These are phyloP conservation scores for Sugiyamaella americana DNA, from an alignment of 805 yeast species.

Conservation along the genomic window DNA sequence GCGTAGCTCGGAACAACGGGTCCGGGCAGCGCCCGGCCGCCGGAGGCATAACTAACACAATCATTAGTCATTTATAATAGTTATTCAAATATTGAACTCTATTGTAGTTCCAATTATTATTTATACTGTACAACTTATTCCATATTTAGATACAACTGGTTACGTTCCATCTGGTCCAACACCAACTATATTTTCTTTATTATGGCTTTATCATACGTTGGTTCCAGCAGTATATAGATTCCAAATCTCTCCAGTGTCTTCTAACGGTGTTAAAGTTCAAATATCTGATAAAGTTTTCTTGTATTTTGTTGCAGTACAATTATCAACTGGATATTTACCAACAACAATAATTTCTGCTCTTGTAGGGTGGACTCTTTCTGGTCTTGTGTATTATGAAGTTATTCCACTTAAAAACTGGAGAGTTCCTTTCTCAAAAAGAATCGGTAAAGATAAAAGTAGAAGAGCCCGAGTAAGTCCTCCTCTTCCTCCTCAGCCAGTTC, in stretches of 20 bases:
- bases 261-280: slow-evolving; percentile 13
- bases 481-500: background rate
- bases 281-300: slow-evolving; percentile 35
- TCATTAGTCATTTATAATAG: slow-evolving; percentile 21
- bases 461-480: background rate
- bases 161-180: slow-evolving; percentile 34
- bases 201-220: slow-evolving; percentile 33
- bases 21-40: background rate
- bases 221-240: slow-evolving; percentile 39
- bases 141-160: slow-evolving; percentile 12
- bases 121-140: slow-evolving; percentile 15
- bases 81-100: slow-evolving; percentile 20
- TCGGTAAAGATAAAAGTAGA: background rate
- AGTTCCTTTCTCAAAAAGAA: slow-evolving; percentile 25
- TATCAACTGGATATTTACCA: slow-evolving; percentile 30
- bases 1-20: background rate
- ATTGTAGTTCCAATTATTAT: slow-evolving; percentile 21
- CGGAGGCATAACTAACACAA: background rate
- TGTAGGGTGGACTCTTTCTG: slow-evolving; percentile 36
- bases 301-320: slow-evolving; percentile 31
- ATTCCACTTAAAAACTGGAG: slow-evolving; percentile 38
- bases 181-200: slow-evolving; percentile 31
- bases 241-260: slow-evolving; percentile 25
- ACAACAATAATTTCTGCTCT: slow-evolving; percentile 27
- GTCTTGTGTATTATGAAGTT: slow-evolving; percentile 31